Conservation (phyloP, 768 basidiomycete genomes). For the Sutorius australiensis region DNA sequence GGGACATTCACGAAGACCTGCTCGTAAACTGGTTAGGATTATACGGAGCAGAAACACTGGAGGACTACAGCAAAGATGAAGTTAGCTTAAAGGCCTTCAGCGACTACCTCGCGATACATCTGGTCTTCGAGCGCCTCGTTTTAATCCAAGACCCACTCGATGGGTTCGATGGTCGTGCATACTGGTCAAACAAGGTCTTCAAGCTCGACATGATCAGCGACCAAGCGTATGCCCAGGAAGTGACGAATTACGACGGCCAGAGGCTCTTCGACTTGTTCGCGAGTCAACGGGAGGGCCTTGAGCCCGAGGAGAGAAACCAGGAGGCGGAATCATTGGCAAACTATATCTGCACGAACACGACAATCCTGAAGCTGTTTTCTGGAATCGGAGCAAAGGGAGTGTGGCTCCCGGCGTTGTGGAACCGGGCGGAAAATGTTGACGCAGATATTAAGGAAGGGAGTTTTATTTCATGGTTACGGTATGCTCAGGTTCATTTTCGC, state of each 20-base stretch:
- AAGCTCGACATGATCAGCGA: conserved; percentile 1
- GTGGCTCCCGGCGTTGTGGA: conserved; percentile 3
- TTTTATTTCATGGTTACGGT: neutral
- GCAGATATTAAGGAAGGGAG: conserved; percentile 4
- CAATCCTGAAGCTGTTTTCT: conserved; percentile 2
- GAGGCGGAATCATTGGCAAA: conserved; percentile 1
- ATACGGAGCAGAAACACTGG: neutral
- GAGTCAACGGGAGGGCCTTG: conserved; percentile 1
- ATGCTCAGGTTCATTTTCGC: neutral
- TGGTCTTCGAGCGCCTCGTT: neutral
- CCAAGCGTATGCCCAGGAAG: neutral
- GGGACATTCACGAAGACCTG: neutral
- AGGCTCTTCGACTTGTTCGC: conserved; percentile 4
- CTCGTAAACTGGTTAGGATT: conserved; percentile 1
- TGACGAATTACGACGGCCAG: neutral
- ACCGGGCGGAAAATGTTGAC: neutral
- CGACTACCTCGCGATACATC: conserved; percentile 1
- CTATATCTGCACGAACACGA: neutral
- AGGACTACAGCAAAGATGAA: neutral
- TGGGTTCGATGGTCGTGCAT: conserved; percentile 3
- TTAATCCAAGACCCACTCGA: conserved; percentile 1
- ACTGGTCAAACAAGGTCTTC: neutral
- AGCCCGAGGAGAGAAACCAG: neutral
- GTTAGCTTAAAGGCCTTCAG: neutral
- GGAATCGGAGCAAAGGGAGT: neutral